A percentile compares a stretch with the other conserved stretches of the same genome.
These are phyloP conservation scores for Triangularia setosa DNA, from an alignment of 2,329 filamentous ascomycete species.

Conservation along the genomic window DNA sequence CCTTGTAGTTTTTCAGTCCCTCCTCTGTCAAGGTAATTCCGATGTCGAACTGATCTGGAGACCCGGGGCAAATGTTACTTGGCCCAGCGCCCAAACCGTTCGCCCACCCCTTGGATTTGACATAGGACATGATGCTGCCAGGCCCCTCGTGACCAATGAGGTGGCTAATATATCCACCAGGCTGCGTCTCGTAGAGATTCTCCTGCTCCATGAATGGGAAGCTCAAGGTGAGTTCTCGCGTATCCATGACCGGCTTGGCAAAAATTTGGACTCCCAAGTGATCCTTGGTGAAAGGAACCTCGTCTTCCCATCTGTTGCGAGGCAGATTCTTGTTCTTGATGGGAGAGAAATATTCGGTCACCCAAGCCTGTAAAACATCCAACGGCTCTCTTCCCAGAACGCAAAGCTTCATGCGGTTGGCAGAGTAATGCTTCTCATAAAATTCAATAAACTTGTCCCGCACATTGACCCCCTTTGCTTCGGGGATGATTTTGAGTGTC, in stretches of 20 bases:
- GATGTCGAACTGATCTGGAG: slow-evolving; percentile 72
- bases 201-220: slow-evolving; percentile 89
- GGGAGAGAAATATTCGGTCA: slow-evolving; percentile 73
- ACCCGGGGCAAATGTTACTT: slow-evolving; percentile 71
- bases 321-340: slow-evolving; percentile 78
- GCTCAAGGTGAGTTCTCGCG: slow-evolving; percentile 70
- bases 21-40: slow-evolving; percentile 79
- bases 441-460: slow-evolving; percentile 91
- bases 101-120: slow-evolving; percentile 88
- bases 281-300: slow-evolving; percentile 46
- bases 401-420: slow-evolving; percentile 90
- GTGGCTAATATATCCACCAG: slow-evolving; percentile 81
- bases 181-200: slow-evolving; percentile 71
- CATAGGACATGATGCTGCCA: slow-evolving; percentile 83
- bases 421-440: slow-evolving; percentile 83
- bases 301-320: slow-evolving; percentile 51
- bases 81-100: slow-evolving; percentile 77
- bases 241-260: slow-evolving; percentile 89
- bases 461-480: slow-evolving; percentile 76
- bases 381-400: slow-evolving; percentile 78
- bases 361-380: slow-evolving; percentile 80
- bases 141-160: slow-evolving; percentile 90
- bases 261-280: slow-evolving; percentile 68
- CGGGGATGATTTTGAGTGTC: slow-evolving; percentile 77
- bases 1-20: slow-evolving; percentile 72